Conservation (phyloP, 2,329 filamentous ascomycete species). For the Dothideomycetes sp. region DNA sequence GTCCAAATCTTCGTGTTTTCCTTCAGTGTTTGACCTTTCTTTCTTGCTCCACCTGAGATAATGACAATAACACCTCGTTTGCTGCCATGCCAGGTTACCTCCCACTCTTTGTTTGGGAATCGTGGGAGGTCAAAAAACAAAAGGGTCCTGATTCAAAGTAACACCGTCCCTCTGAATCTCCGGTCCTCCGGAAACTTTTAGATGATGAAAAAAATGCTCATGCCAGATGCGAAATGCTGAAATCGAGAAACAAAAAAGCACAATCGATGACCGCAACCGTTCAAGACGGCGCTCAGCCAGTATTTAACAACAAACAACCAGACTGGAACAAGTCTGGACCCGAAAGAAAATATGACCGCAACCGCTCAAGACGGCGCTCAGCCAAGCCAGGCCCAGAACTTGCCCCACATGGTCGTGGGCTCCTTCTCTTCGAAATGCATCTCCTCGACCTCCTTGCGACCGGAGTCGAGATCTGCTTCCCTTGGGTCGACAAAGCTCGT, state of each 20-base stretch:
- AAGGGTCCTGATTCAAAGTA: too few species aligned
- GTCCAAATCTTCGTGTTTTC: background rate
- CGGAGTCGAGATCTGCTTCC: slow-evolving; percentile 32
- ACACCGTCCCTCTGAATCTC: too few species aligned
- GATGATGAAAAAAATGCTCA: background rate
- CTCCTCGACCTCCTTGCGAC: slow-evolving; percentile 26
- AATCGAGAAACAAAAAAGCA: background rate
- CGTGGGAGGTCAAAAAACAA: too few species aligned
- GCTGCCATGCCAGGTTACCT: background rate
- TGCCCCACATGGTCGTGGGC: slow-evolving; percentile 21
- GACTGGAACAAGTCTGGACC: too few species aligned
- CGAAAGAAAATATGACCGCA: too few species aligned
- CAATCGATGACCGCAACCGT: too few species aligned
- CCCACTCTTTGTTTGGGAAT: background rate
- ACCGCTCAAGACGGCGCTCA: too few species aligned
- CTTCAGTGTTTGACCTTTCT: background rate
- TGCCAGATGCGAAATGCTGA: background rate
- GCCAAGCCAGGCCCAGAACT: slow-evolving; percentile 17
- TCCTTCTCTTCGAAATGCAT: slow-evolving; percentile 20
- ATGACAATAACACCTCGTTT: too few species aligned
- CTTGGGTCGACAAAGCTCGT: slow-evolving; percentile 27
- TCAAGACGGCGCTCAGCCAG: too few species aligned
- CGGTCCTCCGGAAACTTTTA: background rate
- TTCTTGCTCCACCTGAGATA: too few species aligned
- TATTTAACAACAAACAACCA: too few species aligned